phyloP scores from a whole-genome alignment of 2,329 filamentous ascomycete genomes.

The Venturia aucupariae region DNA sequence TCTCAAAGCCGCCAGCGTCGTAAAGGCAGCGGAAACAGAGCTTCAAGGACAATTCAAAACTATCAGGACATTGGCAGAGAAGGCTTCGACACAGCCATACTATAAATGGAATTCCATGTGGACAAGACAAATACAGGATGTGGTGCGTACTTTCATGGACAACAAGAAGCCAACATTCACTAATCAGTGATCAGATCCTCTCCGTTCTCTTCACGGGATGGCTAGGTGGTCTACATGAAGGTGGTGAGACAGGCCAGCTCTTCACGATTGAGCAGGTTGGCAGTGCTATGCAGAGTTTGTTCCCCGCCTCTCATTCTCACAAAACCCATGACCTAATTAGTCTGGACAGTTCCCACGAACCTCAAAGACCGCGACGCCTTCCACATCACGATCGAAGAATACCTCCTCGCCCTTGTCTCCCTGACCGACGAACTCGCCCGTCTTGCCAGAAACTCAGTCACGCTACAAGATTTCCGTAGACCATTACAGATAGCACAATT shows the following conservation, averaged over 20 bases:
- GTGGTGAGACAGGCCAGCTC: conserved; percentile 53
- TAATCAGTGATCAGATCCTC: conserved; percentile 37
- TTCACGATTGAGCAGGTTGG: conserved; percentile 85
- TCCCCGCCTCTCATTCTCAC: neutral
- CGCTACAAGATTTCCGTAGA: conserved; percentile 75
- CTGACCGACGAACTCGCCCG: conserved; percentile 86
- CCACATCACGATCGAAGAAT: conserved; percentile 95
- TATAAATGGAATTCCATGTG: conserved; percentile 96
- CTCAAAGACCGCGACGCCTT: conserved; percentile 83
- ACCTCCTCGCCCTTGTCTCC: conserved; percentile 77
- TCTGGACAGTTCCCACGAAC: conserved; percentile 67
- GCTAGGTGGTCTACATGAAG: conserved; percentile 61
- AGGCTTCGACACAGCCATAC: conserved; percentile 82
- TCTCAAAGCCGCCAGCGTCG: conserved; percentile 53
- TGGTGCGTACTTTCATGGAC: conserved; percentile 39
- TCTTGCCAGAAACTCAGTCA: conserved; percentile 89
- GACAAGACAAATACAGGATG: conserved; percentile 74
- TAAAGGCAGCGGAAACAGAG: conserved; percentile 58
- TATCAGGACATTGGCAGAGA: conserved; percentile 57
- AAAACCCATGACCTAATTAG: neutral
- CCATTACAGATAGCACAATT: conserved; percentile 85
- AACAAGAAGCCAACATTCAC: conserved; percentile 10
- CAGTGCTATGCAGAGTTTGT: conserved; percentile 59
- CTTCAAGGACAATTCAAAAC: conserved; percentile 65
- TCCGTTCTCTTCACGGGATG: conserved; percentile 57